Evolutionary conservation across 208 protist species (phyloP).

Genomic region (Wallacemonas sp.): DNA sequence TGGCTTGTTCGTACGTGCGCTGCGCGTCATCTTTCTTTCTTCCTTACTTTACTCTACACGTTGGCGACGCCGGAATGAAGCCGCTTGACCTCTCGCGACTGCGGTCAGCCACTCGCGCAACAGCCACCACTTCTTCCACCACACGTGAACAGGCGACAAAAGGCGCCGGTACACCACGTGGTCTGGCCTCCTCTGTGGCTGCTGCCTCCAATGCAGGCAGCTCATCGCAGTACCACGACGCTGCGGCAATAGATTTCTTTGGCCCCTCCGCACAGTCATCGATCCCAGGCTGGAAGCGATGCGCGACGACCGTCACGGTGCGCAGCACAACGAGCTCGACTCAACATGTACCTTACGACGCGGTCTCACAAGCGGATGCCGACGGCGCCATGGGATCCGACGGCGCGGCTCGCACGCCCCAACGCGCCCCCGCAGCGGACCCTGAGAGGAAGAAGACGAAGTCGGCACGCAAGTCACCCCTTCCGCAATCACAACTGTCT

Average conservation of each 20-base stretch:
- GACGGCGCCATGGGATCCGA: not conserved
- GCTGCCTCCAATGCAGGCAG: not conserved
- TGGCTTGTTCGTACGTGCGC: not conserved
- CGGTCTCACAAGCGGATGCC: not conserved
- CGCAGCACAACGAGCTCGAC: not conserved
- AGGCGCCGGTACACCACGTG: not conserved
- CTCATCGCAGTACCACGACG: slow-evolving; percentile 8
- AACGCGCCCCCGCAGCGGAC: not conserved
- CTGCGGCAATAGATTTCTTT: not conserved
- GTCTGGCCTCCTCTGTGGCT: not conserved
- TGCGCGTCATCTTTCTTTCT: not conserved
- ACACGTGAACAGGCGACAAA: not conserved
- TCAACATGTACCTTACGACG: slow-evolving; percentile 2
- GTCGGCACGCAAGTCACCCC: too few relatives aligned
- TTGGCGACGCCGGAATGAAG: not conserved
- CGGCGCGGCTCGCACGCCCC: not conserved
- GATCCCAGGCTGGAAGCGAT: slow-evolving; percentile 12
- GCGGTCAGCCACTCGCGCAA: not conserved
- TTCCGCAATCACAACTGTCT: too few relatives aligned
- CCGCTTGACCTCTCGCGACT: not conserved
- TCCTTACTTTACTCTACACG: not conserved
- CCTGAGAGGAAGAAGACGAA: too few relatives aligned
- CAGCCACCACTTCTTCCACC: not conserved
- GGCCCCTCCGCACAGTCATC: not conserved
- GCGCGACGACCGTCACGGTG: slow-evolving; percentile 6